Percentiles rank a stretch among this genome's conserved stretches.
phyloP scores from a whole-genome alignment of 2,329 filamentous ascomycete genomes.

The Parasarocladium wereldwijsianum region DNA sequence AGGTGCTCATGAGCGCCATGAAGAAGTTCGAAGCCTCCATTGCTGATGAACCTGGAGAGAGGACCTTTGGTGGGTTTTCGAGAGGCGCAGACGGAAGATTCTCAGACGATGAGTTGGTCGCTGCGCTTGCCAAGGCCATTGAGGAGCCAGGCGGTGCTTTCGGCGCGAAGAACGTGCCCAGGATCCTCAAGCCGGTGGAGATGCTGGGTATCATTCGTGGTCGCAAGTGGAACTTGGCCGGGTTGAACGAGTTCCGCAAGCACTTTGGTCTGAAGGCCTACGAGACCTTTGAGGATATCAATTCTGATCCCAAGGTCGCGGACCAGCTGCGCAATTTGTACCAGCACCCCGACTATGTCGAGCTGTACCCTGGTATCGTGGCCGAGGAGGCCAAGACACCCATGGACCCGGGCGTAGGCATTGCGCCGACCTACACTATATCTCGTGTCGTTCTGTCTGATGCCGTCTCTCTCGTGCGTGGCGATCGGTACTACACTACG shows the following conservation, averaged over 20 bases:
- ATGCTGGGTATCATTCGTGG: conserved; percentile 69
- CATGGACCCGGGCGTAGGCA: conserved; percentile 60
- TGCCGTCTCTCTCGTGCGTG: conserved; percentile 63
- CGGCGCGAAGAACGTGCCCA: conserved; percentile 59
- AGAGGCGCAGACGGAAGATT: conserved; percentile 55
- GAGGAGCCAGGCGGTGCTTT: conserved; percentile 68
- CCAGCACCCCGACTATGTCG: conserved; percentile 65
- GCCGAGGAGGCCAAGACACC: conserved; percentile 62
- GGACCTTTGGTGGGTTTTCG: conserved; percentile 51
- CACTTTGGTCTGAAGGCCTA: conserved; percentile 68
- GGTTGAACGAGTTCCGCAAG: conserved; percentile 73
- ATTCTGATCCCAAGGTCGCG: conserved; percentile 57
- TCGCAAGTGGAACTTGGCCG: conserved; percentile 61
- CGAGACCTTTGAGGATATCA: conserved; percentile 70
- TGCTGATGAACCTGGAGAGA: conserved; percentile 50
- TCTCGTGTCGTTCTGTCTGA: conserved; percentile 65
- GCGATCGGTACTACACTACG: conserved; percentile 65
- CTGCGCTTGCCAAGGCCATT: conserved; percentile 52
- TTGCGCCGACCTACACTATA: conserved; percentile 62
- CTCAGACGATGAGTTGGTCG: conserved; percentile 60
- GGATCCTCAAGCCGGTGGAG: conserved; percentile 59
- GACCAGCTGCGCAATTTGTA: conserved; percentile 53
- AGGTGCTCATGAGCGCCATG: conserved; percentile 48
- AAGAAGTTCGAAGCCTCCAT: conserved; percentile 46
- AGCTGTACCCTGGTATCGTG: conserved; percentile 67